Percentiles rank a stretch among this genome's conserved stretches.
These are phyloP conservation scores for Euphorbia peplus DNA, from an alignment of 345 rosid species.

Conservation along the genomic window DNA sequence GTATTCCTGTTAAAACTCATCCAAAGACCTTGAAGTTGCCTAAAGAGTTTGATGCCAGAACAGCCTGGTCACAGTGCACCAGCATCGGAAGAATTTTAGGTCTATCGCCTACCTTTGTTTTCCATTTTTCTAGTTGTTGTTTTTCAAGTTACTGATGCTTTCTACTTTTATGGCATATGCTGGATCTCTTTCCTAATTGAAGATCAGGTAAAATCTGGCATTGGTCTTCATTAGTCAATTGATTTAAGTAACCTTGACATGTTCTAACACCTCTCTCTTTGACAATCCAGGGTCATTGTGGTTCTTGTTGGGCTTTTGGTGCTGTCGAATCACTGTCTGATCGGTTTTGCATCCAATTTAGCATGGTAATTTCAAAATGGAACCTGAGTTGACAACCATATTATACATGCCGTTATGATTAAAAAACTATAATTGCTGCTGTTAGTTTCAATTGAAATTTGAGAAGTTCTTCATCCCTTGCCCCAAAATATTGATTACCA, in stretches of 20 bases:
- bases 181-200: conserved; percentile 28
- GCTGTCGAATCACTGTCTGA: conserved; percentile 95
- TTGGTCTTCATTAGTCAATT: conserved; percentile 13
- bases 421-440: neutral
- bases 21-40: conserved; percentile 66
- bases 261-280: conserved; percentile 24
- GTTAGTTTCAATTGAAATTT: neutral
- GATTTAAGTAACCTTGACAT: neutral
- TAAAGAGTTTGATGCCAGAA: conserved; percentile 75
- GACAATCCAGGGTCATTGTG: conserved; percentile 84
- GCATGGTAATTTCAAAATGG: conserved; percentile 45
- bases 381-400: neutral
- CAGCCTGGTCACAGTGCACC: conserved; percentile 77
- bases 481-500: neutral
- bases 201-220: conserved; percentile 75
- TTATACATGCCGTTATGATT: neutral
- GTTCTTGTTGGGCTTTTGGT: conserved; percentile 99
- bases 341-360: conserved; percentile 87
- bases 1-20: conserved; percentile 61
- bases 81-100: conserved; percentile 84
- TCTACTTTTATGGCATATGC: conserved; percentile 26
- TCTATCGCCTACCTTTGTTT: conserved; percentile 24
- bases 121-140: neutral
- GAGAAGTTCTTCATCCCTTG: neutral
- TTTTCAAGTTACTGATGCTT: conserved; percentile 35